Evolutionary conservation across 2,329 filamentous ascomycete species (phyloP).

Genomic region (Aspergillus aculeatus): DNA sequence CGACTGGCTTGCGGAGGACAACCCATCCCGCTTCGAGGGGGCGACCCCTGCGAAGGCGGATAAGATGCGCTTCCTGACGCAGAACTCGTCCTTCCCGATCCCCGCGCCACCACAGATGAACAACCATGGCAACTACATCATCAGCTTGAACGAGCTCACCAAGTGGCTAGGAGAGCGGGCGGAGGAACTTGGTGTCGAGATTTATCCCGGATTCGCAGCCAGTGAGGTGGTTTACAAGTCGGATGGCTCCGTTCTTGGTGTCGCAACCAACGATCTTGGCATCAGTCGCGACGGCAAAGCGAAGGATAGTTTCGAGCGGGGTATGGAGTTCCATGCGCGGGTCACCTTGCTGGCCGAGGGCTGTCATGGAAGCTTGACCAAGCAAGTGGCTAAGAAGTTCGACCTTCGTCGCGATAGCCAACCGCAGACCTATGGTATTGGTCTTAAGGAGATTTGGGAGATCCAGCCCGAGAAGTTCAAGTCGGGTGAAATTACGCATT

Average conservation of each 20-base stretch:
- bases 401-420: constrained; percentile 85
- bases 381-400: constrained; percentile 92
- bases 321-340: constrained; percentile 96
- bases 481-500: constrained; percentile 80
- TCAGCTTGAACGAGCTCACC: constrained; percentile 90
- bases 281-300: constrained; percentile 77
- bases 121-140: constrained; percentile 96
- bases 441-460: constrained; percentile 97
- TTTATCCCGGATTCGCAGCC: constrained; percentile 94
- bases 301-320: constrained; percentile 88
- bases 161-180: constrained; percentile 95
- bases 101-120: constrained; percentile 95
- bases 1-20: constrained; percentile 87
- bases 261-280: constrained; percentile 93
- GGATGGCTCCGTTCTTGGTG: constrained; percentile 87
- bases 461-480: constrained; percentile 88
- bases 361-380: constrained; percentile 91
- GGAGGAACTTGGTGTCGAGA: constrained; percentile 93
- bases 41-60: constrained; percentile 81
- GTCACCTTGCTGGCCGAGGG: constrained; percentile 92
- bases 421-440: constrained; percentile 91
- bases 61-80: constrained; percentile 91
- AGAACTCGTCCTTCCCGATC: constrained; percentile 72
- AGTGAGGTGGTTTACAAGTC: constrained; percentile 84
- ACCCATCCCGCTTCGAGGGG: constrained; percentile 81